Evolutionary conservation across 768 basidiomycete genomes (phyloP).

Genomic region (Pulveroboletus frians): DNA sequence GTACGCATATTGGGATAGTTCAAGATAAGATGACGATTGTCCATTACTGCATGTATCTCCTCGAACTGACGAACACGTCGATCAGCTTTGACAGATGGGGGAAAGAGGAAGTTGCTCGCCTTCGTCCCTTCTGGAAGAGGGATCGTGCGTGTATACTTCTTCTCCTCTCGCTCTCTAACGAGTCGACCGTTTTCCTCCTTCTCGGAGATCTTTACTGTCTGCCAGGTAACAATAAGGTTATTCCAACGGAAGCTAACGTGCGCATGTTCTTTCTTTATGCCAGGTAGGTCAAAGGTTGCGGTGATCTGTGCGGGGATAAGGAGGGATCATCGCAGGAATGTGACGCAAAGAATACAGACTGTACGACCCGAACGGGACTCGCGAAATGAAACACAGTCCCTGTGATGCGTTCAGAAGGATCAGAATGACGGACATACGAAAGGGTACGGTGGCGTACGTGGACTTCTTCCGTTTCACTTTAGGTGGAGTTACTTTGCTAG

Average conservation of each 20-base stretch:
- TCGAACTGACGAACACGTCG: slow-evolving; percentile 47
- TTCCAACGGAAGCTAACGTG: slow-evolving; percentile 68
- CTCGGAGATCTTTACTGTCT: slow-evolving; percentile 53
- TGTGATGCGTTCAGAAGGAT: slow-evolving; percentile 15
- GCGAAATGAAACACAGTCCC: slow-evolving; percentile 56
- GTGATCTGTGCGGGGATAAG: slow-evolving; percentile 42
- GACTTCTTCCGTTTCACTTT: slow-evolving; percentile 57
- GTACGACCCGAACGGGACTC: slow-evolving; percentile 66
- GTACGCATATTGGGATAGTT: slow-evolving; percentile 52
- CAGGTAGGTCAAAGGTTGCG: slow-evolving; percentile 65
- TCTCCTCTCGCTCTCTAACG: slow-evolving; percentile 61
- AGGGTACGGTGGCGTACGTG: slow-evolving; percentile 43
- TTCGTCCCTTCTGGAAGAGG: slow-evolving; percentile 71
- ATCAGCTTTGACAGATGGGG: neutral
- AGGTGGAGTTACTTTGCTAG: slow-evolving; percentile 31
- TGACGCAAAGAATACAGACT: slow-evolving; percentile 27
- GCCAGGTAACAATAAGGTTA: slow-evolving; percentile 63
- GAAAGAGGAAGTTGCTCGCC: slow-evolving; percentile 35
- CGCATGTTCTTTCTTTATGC: slow-evolving; percentile 67
- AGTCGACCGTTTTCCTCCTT: slow-evolving; percentile 55
- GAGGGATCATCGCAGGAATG: slow-evolving; percentile 10
- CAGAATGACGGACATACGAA: slow-evolving; percentile 10
- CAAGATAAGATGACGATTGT: slow-evolving; percentile 53
- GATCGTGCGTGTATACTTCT: slow-evolving; percentile 59
- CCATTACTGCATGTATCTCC: slow-evolving; percentile 65